These are phyloP conservation scores for Chenopodium album DNA, from an alignment of 148 eudicot genomes.

Conservation along the genomic window DNA sequence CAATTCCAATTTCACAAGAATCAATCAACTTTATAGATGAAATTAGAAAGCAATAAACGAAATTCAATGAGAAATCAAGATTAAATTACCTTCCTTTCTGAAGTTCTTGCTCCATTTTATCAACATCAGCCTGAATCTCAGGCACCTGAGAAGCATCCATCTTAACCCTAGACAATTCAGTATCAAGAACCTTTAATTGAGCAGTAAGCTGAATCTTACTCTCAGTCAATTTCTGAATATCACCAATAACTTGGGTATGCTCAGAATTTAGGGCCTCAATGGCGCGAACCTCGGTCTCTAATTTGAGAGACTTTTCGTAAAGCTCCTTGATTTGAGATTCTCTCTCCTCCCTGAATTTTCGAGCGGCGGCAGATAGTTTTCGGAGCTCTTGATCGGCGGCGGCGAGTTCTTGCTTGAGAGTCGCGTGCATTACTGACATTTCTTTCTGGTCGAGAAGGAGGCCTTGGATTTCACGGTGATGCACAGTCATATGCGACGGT, in stretches of 20 bases:
- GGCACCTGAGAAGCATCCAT: slow-evolving; percentile 36
- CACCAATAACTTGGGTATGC: slow-evolving; percentile 38
- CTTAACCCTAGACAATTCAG: slow-evolving; percentile 33
- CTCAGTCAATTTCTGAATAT: slow-evolving; percentile 39
- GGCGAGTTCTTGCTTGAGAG: slow-evolving; percentile 64
- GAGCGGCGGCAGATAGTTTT: slow-evolving; percentile 41
- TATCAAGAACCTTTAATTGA: slow-evolving; percentile 37
- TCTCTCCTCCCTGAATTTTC: slow-evolving; percentile 40
- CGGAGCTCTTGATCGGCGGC: slow-evolving; percentile 54
- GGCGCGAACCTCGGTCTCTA: slow-evolving; percentile 47
- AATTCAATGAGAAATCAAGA: neutral
- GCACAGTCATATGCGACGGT: slow-evolving; percentile 21
- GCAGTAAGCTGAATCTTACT: slow-evolving; percentile 36
- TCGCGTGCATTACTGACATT: slow-evolving; percentile 50
- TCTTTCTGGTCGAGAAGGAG: slow-evolving; percentile 57
- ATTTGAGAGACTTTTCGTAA: slow-evolving; percentile 41
- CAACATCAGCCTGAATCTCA: slow-evolving; percentile 51
- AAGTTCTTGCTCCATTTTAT: slow-evolving; percentile 48
- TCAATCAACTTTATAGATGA: no score
- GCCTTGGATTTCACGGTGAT: slow-evolving; percentile 53
- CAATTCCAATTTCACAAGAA: neutral
- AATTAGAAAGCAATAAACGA: neutral
- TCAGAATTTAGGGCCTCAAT: slow-evolving; percentile 36
- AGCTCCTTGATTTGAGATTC: slow-evolving; percentile 57
- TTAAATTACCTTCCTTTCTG: slow-evolving; percentile 64